Percentiles rank a stretch among this genome's conserved stretches.
Evolutionary conservation across 331 rosid species (phyloP).

Genomic region (Spiraea crenata): DNA sequence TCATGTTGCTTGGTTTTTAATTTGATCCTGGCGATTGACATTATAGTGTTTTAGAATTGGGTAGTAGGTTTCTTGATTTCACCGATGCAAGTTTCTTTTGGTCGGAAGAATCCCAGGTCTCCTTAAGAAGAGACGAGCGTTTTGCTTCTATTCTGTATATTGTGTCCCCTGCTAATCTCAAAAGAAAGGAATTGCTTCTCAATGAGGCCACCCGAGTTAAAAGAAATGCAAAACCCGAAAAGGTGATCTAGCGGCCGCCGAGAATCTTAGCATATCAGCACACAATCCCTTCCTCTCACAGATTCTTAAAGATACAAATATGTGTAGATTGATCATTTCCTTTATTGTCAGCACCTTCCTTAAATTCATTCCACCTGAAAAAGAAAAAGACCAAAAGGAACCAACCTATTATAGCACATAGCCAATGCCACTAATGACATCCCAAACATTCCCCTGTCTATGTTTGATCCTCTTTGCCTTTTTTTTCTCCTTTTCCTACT

Average conservation of each 20-base stretch:
- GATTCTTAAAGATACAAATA: conserved; percentile 29
- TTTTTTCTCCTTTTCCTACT: conserved; percentile 28
- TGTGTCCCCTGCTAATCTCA: conserved; percentile 29
- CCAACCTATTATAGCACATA: not conserved
- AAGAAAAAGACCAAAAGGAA: conserved; percentile 1
- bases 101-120: conserved; percentile 29
- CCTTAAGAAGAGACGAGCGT: conserved; percentile 1
- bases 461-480: conserved; percentile 23
- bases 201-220: conserved; percentile 42
- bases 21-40: not conserved
- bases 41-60: not conserved
- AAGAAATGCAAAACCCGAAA: conserved; percentile 75
- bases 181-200: conserved; percentile 68
- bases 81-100: not conserved
- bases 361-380: conserved; percentile 11
- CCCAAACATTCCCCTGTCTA: conserved; percentile 21
- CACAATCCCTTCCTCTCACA: conserved; percentile 19
- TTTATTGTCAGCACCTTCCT: conserved; percentile 19
- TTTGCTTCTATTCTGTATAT: conserved; percentile 21
- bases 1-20: not conserved
- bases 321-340: not conserved
- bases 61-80: too few relatives aligned
- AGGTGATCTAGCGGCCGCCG: conserved; percentile 45
- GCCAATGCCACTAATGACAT: conserved; percentile 25
- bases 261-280: conserved; percentile 34